Conservation (phyloP, 2,329 filamentous ascomycete species). For the Microsporum ferrugineum region DNA sequence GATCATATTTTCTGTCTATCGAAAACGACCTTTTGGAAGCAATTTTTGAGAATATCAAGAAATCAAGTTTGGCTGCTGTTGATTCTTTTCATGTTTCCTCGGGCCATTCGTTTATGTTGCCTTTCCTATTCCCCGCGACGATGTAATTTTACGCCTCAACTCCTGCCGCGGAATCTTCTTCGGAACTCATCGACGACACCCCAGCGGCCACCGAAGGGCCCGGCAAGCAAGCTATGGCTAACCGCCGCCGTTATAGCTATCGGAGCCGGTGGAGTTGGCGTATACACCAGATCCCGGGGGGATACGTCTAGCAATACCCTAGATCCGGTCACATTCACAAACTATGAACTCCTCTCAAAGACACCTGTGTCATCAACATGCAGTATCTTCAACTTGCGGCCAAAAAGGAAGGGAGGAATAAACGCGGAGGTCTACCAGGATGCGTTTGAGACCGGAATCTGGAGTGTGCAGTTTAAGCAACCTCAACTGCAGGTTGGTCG, state of each 20-base stretch:
- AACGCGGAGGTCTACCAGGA: conserved; percentile 32
- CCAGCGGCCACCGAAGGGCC: conserved; percentile 12
- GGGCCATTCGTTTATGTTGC: background rate
- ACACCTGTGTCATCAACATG: conserved; percentile 37
- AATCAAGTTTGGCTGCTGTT: background rate
- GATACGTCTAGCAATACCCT: conserved; percentile 20
- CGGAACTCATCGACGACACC: background rate
- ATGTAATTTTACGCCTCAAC: background rate
- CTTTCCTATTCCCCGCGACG: background rate
- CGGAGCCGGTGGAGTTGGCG: conserved; percentile 27
- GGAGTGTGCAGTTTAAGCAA: conserved; percentile 89
- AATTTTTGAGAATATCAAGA: background rate
- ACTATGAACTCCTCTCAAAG: conserved; percentile 33
- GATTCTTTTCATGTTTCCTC: background rate
- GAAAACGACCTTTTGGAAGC: too few species aligned
- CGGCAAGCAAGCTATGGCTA: conserved; percentile 24
- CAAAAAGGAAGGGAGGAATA: conserved; percentile 16
- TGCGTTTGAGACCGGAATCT: conserved; percentile 56
- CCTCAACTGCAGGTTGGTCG: conserved; percentile 85
- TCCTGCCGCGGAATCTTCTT: background rate
- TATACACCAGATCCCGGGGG: conserved; percentile 25
- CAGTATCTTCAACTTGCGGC: conserved; percentile 35
- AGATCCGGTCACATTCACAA: conserved; percentile 30
- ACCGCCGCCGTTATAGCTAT: conserved; percentile 25
- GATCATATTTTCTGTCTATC: background rate